Conservation (phyloP, 768 basidiomycete genomes). For the Tephrocybe sp. region DNA sequence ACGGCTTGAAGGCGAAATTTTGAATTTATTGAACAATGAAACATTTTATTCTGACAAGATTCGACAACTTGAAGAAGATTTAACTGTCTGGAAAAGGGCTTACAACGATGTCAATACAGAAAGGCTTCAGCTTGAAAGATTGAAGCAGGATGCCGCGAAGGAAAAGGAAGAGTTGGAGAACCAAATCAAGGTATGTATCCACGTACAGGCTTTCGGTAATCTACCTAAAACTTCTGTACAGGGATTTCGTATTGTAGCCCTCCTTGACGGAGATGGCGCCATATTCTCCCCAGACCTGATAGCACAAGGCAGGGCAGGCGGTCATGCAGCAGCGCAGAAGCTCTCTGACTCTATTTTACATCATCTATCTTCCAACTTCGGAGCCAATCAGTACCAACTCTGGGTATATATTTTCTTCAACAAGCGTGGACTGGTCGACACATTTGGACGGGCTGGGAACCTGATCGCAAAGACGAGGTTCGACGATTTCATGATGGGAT, state of each 20-base stretch:
- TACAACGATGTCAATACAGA: conserved; percentile 36
- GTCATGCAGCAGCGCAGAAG: conserved; percentile 50
- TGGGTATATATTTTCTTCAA: conserved; percentile 65
- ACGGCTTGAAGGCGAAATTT: conserved; percentile 34
- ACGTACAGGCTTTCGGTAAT: not conserved
- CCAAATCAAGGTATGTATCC: conserved; percentile 34
- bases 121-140: conserved; percentile 27
- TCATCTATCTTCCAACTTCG: conserved; percentile 31
- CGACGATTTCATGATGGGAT: conserved; percentile 65
- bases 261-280: conserved; percentile 65
- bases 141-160: conserved; percentile 34
- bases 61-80: conserved; percentile 35
- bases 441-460: conserved; percentile 40
- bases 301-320: conserved; percentile 53
- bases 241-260: conserved; percentile 45
- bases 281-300: conserved; percentile 59
- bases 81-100: conserved; percentile 40
- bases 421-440: conserved; percentile 55
- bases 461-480: conserved; percentile 40
- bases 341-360: conserved; percentile 39
- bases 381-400: conserved; percentile 45
- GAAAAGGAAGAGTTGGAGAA: conserved; percentile 36
- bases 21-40: conserved; percentile 31
- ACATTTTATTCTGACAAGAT: conserved; percentile 26
- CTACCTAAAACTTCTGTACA: conserved; percentile 14